phyloP scores from a whole-genome alignment of 768 basidiomycete genomes.

The Panus rudis region DNA sequence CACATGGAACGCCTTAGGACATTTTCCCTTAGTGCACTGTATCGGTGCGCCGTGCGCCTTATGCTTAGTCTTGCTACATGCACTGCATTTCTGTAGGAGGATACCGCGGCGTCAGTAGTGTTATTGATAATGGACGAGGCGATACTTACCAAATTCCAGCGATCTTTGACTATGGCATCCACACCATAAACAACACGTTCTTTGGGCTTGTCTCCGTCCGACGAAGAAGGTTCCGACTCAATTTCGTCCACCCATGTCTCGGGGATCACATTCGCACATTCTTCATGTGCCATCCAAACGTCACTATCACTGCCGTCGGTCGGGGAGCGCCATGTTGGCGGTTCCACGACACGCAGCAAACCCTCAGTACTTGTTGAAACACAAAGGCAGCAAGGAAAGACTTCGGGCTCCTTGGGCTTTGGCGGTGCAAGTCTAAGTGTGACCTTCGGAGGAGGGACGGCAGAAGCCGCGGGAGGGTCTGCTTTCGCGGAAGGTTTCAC shows the following conservation, averaged over 20 bases:
- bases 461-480: slow-evolving; percentile 11
- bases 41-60: slow-evolving; percentile 77
- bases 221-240: slow-evolving; percentile 27
- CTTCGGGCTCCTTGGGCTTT: slow-evolving; percentile 45
- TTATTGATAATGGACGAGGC: neutral
- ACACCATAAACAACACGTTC: slow-evolving; percentile 73
- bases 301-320: slow-evolving; percentile 28
- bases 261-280: slow-evolving; percentile 75
- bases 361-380: slow-evolving; percentile 45
- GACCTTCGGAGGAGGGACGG: slow-evolving; percentile 31
- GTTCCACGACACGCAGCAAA: slow-evolving; percentile 61
- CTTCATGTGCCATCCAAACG: slow-evolving; percentile 72
- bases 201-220: slow-evolving; percentile 28
- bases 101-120: neutral
- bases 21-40: slow-evolving; percentile 93
- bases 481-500: slow-evolving; percentile 23
- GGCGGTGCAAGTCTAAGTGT: slow-evolving; percentile 60
- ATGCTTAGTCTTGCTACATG: slow-evolving; percentile 61
- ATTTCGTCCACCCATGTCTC: slow-evolving; percentile 88
- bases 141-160: slow-evolving; percentile 81
- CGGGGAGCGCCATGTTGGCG: slow-evolving; percentile 48
- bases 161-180: slow-evolving; percentile 80
- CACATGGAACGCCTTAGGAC: slow-evolving; percentile 88
- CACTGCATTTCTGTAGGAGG: slow-evolving; percentile 84
- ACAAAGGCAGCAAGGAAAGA: slow-evolving; percentile 66